Conservation (phyloP, 805 yeast species). For the Kuraishia piskuri region DNA sequence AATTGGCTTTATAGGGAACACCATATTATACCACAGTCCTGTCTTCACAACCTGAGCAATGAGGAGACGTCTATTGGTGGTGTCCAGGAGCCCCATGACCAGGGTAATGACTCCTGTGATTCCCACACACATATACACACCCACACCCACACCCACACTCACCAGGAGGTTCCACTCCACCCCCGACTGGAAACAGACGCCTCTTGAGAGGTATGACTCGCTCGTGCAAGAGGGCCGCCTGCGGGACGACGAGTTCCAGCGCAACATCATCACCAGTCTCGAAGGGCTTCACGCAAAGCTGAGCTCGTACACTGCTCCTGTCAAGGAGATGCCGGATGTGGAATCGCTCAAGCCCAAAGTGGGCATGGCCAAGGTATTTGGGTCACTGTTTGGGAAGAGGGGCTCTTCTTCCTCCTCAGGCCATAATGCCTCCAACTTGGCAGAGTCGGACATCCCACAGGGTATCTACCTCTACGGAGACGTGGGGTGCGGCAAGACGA, state of each 20-base stretch:
- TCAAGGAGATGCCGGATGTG: conserved; percentile 43
- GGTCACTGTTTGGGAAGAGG: conserved; percentile 19
- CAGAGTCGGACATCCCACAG: conserved; percentile 38
- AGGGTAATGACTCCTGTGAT: too few species aligned
- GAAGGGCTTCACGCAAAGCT: conserved; percentile 51
- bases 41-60: too few species aligned
- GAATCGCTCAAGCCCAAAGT: conserved; percentile 40
- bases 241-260: conserved; percentile 72
- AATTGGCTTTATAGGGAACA: too few species aligned
- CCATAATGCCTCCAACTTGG: conserved; percentile 1
- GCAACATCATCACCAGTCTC: conserved; percentile 58
- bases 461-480: conserved; percentile 95
- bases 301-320: conserved; percentile 51
- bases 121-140: too few species aligned
- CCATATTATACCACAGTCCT: too few species aligned
- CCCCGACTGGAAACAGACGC: conserved; percentile 10
- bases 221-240: conserved; percentile 32
- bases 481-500: conserved; percentile 97
- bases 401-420: too few species aligned
- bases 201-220: conserved; percentile 19
- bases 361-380: conserved; percentile 28
- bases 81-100: too few species aligned
- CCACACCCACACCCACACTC: too few species aligned
- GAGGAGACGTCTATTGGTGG: too few species aligned
- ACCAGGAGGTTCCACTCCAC: not conserved